Percentiles rank a stretch among this genome's conserved stretches.
phyloP scores from a whole-genome alignment of 345 rosid species.

The Brassica juncea region DNA sequence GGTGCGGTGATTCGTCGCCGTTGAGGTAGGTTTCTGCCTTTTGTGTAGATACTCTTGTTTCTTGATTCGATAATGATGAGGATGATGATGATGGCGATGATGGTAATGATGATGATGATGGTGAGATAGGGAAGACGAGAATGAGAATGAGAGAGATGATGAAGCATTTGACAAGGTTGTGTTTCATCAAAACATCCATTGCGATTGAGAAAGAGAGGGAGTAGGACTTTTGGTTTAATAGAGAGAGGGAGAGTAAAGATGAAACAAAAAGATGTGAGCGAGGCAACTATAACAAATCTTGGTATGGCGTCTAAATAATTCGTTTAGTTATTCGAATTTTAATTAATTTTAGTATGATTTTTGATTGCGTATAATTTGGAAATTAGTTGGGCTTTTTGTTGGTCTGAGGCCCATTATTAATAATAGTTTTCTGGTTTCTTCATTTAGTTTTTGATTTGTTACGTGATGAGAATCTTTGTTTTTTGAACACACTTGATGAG shows the following conservation, averaged over 20 bases:
- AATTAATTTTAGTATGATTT: too few species aligned
- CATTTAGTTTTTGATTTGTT: neutral
- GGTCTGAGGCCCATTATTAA: neutral
- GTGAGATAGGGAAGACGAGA: constrained; percentile 31
- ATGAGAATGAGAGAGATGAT: constrained; percentile 27
- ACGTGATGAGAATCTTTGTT: too few species aligned
- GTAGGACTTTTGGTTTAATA: neutral
- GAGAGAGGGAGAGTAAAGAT: neutral
- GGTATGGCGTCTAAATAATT: too few species aligned
- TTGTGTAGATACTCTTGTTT: constrained; percentile 13
- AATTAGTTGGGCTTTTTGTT: neutral
- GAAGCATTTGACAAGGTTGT: constrained; percentile 28
- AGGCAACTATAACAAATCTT: neutral
- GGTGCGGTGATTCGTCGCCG: constrained; percentile 5
- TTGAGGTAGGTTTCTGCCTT: constrained; percentile 10
- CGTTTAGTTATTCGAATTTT: too few species aligned
- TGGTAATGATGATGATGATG: constrained; percentile 17
- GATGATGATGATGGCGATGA: constrained; percentile 26
- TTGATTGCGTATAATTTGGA: neutral
- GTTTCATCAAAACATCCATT: constrained; percentile 25
- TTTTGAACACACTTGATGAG: too few species aligned
- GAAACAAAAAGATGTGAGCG: neutral
- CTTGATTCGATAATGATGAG: constrained; percentile 13
- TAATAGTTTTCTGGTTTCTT: too few species aligned
- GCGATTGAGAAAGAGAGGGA: neutral